These are phyloP conservation scores for Calocera cornea DNA, from an alignment of 768 basidiomycete species.

Conservation along the genomic window DNA sequence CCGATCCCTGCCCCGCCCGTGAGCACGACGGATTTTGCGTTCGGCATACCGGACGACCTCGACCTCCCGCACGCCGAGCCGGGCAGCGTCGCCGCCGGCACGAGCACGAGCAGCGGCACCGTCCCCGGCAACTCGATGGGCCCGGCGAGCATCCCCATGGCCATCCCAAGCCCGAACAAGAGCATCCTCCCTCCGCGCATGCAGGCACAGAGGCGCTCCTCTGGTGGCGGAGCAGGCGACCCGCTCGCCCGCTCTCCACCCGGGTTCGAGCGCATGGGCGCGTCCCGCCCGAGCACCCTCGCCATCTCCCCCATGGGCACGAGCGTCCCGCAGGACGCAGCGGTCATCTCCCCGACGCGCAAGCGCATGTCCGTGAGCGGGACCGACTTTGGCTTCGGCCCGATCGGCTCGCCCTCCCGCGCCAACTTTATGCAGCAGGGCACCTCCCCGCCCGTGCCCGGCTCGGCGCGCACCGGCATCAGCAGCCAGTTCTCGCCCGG, in stretches of 20 bases:
- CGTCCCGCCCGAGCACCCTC: conserved; percentile 34
- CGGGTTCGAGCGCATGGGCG: conserved; percentile 22
- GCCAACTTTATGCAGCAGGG: conserved; percentile 14
- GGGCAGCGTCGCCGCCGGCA: neutral
- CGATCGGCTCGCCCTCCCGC: conserved; percentile 67
- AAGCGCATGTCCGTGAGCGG: neutral
- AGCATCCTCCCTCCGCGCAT: conserved; percentile 16
- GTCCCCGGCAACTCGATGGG: neutral
- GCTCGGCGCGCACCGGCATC: conserved; percentile 24
- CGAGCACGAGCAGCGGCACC: neutral
- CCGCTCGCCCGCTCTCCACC: conserved; percentile 13
- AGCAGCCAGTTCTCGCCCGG: conserved; percentile 41
- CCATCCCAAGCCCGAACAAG: conserved; percentile 30
- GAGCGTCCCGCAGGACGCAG: neutral
- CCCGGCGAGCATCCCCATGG: conserved; percentile 35
- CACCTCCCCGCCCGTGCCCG: conserved; percentile 3
- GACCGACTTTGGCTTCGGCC: conserved; percentile 49
- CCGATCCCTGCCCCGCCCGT: conserved; percentile 54
- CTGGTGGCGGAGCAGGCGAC: neutral
- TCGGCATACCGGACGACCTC: conserved; percentile 47
- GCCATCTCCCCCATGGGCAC: conserved; percentile 25
- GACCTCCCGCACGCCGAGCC: conserved; percentile 5
- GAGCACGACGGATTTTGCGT: conserved; percentile 61
- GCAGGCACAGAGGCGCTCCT: neutral
- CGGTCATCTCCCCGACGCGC: neutral